Evolutionary conservation across 257 asterid species (phyloP).

Genomic region (Eucommia ulmoides): DNA sequence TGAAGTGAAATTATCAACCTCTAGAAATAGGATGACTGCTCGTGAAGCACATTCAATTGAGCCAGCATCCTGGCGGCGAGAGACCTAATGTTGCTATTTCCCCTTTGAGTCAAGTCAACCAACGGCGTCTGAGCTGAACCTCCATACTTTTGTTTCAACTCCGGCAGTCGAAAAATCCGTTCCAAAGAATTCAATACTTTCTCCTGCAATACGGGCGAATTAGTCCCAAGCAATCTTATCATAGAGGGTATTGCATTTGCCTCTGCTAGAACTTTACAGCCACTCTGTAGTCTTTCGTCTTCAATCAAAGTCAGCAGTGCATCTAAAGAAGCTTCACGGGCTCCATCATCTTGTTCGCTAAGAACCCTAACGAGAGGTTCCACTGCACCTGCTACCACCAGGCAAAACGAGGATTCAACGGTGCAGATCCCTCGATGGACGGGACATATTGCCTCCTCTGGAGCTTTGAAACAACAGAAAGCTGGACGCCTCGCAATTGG

Average conservation of each 20-base stretch:
- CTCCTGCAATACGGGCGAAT: constrained; percentile 37
- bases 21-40: constrained; percentile 30
- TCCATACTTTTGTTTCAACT: constrained; percentile 38
- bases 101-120: constrained; percentile 56
- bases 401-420: constrained; percentile 39
- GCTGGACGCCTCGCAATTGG: constrained; percentile 26
- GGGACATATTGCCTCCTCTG: constrained; percentile 33
- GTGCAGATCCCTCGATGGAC: constrained; percentile 45
- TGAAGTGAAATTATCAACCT: too few species aligned
- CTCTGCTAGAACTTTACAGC: constrained; percentile 41
- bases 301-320: constrained; percentile 51
- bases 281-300: constrained; percentile 32
- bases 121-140: constrained; percentile 26
- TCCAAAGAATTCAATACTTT: constrained; percentile 38
- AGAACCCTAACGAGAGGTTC: constrained; percentile 36
- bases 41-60: constrained; percentile 41
- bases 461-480: constrained; percentile 44
- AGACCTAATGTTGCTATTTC: constrained; percentile 29
- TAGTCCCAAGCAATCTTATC: constrained; percentile 31
- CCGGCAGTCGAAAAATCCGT: constrained; percentile 40
- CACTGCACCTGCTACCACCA: constrained; percentile 42
- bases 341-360: constrained; percentile 25
- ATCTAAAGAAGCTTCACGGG: constrained; percentile 51
- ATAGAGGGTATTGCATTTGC: constrained; percentile 37
- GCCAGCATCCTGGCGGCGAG: constrained; percentile 54